Conservation (phyloP, 78 protist species). For the Tieghemostelium lacteum region DNA sequence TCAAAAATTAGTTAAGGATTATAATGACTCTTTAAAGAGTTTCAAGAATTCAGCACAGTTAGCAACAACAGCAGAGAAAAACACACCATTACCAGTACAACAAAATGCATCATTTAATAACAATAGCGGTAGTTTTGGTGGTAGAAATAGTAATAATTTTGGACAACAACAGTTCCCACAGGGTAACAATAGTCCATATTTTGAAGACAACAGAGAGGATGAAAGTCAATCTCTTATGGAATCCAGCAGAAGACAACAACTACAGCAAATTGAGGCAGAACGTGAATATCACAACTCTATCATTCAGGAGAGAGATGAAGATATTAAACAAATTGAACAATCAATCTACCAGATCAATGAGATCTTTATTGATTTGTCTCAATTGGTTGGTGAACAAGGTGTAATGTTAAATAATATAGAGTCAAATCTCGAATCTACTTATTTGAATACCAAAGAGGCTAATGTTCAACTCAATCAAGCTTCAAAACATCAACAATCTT, state of each 20-base stretch:
- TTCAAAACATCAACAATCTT: slow-evolving; percentile 32
- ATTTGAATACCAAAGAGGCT: slow-evolving; percentile 59
- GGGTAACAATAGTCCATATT: background rate
- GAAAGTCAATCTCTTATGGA: slow-evolving; percentile 68
- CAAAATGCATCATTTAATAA: background rate
- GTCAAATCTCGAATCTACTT: slow-evolving; percentile 48
- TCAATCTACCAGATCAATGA: slow-evolving; percentile 86
- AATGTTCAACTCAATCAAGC: slow-evolving; percentile 55
- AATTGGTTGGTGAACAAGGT: slow-evolving; percentile 87
- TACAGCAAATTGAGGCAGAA: slow-evolving; percentile 71
- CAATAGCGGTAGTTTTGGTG: background rate
- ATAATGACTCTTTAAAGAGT: slow-evolving; percentile 39
- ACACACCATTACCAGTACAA: slow-evolving; percentile 61
- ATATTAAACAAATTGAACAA: slow-evolving; percentile 81
- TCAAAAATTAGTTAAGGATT: slow-evolving; percentile 62
- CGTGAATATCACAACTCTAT: slow-evolving; percentile 80
- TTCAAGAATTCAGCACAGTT: slow-evolving; percentile 58
- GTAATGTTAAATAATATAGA: slow-evolving; percentile 71
- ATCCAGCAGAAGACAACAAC: slow-evolving; percentile 69
- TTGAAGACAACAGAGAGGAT: slow-evolving; percentile 46
- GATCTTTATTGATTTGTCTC: slow-evolving; percentile 87
- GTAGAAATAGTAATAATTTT: slow-evolving; percentile 8
- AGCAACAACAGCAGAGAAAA: slow-evolving; percentile 56
- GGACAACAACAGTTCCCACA: slow-evolving; percentile 5
- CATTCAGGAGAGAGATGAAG: slow-evolving; percentile 88